Evolutionary conservation across 768 basidiomycete genomes (phyloP).

Genomic region (Amanita inopinata): DNA sequence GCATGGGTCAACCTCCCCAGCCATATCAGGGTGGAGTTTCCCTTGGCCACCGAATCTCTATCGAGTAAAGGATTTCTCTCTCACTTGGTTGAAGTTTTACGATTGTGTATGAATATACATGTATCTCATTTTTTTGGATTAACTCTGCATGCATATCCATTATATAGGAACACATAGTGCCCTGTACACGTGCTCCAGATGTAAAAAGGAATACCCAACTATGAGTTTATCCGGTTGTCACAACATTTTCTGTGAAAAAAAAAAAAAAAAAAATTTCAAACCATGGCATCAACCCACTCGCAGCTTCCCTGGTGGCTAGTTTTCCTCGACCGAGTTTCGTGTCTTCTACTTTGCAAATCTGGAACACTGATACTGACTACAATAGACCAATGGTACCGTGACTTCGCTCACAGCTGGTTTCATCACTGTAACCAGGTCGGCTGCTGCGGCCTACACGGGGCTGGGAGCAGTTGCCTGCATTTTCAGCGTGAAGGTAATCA

Average conservation of each 20-base stretch:
- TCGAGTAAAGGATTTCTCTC: constrained; percentile 51
- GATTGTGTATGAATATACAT: not conserved
- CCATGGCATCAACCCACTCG: constrained; percentile 6
- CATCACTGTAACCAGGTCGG: constrained; percentile 53
- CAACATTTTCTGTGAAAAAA: too few species aligned
- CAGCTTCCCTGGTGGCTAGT: constrained; percentile 19
- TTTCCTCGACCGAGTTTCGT: constrained; percentile 30
- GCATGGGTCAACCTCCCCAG: constrained; percentile 36
- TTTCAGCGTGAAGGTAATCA: constrained; percentile 50
- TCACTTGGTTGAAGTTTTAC: too few species aligned
- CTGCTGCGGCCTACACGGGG: constrained; percentile 50
- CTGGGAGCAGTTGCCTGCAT: constrained; percentile 48
- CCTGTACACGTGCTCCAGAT: too few species aligned
- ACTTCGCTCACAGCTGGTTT: constrained; percentile 36
- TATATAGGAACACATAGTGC: not conserved
- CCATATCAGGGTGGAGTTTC: constrained; percentile 45
- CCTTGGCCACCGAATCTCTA: constrained; percentile 60
- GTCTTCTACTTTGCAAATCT: not conserved
- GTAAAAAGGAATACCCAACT: too few species aligned
- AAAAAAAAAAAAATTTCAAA: too few species aligned
- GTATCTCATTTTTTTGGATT: not conserved
- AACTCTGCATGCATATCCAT: too few species aligned
- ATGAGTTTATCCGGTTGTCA: not conserved
- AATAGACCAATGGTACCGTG: constrained; percentile 53
- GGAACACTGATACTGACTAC: not conserved